Percentiles rank a stretch among this genome's conserved stretches.
Conservation (phyloP, 2,329 filamentous ascomycete species). For the Amauroascus verrucosus region DNA sequence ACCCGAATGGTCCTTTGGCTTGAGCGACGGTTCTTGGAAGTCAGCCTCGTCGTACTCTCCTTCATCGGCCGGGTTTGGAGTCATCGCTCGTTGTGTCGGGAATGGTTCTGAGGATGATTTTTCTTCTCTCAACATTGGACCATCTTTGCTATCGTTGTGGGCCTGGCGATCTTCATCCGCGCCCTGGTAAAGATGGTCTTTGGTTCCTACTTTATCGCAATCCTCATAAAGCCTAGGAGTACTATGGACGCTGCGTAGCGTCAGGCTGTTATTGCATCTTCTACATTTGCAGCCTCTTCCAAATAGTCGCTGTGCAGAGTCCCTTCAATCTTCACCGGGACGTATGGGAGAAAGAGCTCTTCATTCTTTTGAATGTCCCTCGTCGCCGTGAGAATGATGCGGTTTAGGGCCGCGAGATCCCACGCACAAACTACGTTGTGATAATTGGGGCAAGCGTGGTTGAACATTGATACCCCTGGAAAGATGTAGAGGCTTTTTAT, state of each 20-base stretch:
- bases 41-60: constrained; percentile 10
- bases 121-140: not conserved
- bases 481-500: constrained; percentile 27
- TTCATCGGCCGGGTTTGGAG: constrained; percentile 5
- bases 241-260: not conserved
- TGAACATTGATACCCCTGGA: constrained; percentile 27
- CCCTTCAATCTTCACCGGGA: not conserved
- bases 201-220: not conserved
- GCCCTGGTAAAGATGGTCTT: not conserved
- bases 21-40: not conserved
- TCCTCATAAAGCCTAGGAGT: not conserved
- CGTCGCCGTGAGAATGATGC: constrained; percentile 24
- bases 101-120: not conserved
- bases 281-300: constrained; percentile 1
- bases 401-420: constrained; percentile 22
- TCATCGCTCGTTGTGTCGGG: not conserved
- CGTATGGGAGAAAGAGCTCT: constrained; percentile 21
- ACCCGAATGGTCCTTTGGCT: constrained; percentile 3
- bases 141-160: not conserved
- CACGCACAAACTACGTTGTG: constrained; percentile 27
- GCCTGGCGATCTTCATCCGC: not conserved
- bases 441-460: constrained; percentile 19
- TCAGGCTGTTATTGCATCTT: not conserved
- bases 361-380: constrained; percentile 20
- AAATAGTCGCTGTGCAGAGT: constrained; percentile 13